Evolutionary conservation across 2,329 filamentous ascomycete genomes (phyloP), one percentile per base, ranked within the genome.

Genomic region (Aurifilum marmelostoma): DNA sequence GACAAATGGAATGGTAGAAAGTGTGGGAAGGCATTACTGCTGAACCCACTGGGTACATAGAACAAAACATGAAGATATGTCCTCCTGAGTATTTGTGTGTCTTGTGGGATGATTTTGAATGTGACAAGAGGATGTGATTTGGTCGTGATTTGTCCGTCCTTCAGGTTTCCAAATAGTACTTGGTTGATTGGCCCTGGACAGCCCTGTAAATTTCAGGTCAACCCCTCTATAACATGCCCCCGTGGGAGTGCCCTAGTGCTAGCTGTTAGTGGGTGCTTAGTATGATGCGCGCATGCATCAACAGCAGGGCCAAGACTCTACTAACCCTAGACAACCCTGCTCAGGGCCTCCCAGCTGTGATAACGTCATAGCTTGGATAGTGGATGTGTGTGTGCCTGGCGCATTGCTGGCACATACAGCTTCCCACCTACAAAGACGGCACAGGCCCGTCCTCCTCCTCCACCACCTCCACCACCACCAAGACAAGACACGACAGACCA

Each of bases 291-390:
- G 43, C 18, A n/a, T 43, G 16, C 47, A 8, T 54, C 24, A 14
- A 27, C 24, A 24, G 50, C 24, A 54, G 50, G 50, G 14, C 18
- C 16, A 18, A 14, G 12, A 18, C 41, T 18, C 41, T 43, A 43
- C 5, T n/a, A 18, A 7, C 21, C 43, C 18, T 3, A n/a, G 43
- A n/a, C 43, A 59, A n/a, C 59, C 59, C 37, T 43, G 34, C 37
- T 24, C 61, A 63, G n/a, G 39, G 60, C 37, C 47, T 39, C 37
- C 41, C 24, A 2, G 27, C 60, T 50, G 8, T 5, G 27, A 27
- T 29, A 66, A 66, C 64, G 64, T 66, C 64, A 66, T 66, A 61
- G 64, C 64, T 66, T 66, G 21, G 21, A 29, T 9, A 4, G 34
- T 27, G 18, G 16, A n/a, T 32, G 50, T 43, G 41, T n/a, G 41